Evolutionary conservation across 2,329 filamentous ascomycete genomes (phyloP).

Genomic region (Beauveria brongniartii): DNA sequence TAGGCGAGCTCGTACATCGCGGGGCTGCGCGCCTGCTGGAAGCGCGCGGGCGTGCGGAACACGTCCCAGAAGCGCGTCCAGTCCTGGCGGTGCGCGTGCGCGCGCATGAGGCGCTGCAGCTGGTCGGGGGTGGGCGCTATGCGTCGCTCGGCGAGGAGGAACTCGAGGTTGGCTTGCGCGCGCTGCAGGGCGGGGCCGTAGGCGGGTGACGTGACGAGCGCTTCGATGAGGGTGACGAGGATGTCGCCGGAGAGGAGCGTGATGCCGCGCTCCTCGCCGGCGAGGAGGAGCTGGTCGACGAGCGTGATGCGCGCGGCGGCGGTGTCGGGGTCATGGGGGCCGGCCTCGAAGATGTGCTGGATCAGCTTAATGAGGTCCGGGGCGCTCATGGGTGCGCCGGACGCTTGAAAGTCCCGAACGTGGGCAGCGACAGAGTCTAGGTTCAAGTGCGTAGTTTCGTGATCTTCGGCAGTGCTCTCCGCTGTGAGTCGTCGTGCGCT

Average conservation of each 20-base stretch:
- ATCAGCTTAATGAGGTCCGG: slow-evolving; percentile 31
- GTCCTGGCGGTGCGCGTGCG: slow-evolving; percentile 37
- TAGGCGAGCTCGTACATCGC: slow-evolving; percentile 50
- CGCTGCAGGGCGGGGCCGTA: slow-evolving; percentile 26
- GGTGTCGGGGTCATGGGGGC: slow-evolving; percentile 15
- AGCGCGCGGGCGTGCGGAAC: slow-evolving; percentile 48
- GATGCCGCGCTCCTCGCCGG: slow-evolving; percentile 38
- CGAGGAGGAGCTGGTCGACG: slow-evolving; percentile 35
- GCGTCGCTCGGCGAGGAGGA: slow-evolving; percentile 31
- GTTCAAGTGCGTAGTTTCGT: slow-evolving; percentile 6
- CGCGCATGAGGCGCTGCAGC: slow-evolving; percentile 34
- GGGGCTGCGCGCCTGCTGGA: slow-evolving; percentile 38
- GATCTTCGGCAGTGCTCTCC: background rate
- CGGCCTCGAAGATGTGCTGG: slow-evolving; percentile 26
- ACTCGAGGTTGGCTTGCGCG: slow-evolving; percentile 37
- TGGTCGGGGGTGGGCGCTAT: slow-evolving; percentile 31
- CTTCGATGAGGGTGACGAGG: slow-evolving; percentile 39
- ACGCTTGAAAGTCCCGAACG: slow-evolving; percentile 31
- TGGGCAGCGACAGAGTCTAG: slow-evolving; percentile 20
- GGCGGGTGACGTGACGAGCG: slow-evolving; percentile 25
- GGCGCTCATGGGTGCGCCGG: slow-evolving; percentile 28
- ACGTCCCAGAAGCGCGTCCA: slow-evolving; percentile 53
- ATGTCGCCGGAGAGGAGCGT: slow-evolving; percentile 36
- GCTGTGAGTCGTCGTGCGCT: slow-evolving; percentile 17
- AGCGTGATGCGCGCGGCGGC: slow-evolving; percentile 27